Percentiles rank a stretch among this genome's conserved stretches.
Conservation (phyloP, 2,329 filamentous ascomycete species). For the Nemania sp. region DNA sequence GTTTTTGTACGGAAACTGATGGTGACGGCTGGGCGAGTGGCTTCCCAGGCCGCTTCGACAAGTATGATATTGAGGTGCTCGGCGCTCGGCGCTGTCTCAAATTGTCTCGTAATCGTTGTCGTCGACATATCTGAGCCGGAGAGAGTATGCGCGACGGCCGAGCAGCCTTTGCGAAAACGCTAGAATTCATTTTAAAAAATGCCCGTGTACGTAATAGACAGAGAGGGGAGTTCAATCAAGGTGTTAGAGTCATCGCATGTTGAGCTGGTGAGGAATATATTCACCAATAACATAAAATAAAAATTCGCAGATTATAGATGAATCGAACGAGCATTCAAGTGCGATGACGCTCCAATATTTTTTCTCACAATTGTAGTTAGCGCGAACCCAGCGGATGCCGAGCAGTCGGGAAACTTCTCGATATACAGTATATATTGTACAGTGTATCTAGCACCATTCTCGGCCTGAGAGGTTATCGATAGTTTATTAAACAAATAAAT, state of each 20-base stretch:
- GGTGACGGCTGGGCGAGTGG: conserved; percentile 28
- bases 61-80: conserved; percentile 42
- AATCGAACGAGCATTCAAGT: conserved; percentile 16
- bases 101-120: conserved; percentile 56
- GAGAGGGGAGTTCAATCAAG: background rate
- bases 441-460: background rate
- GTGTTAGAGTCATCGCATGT: conserved; percentile 14
- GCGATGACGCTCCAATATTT: conserved; percentile 51
- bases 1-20: conserved; percentile 35
- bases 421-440: background rate
- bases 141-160: conserved; percentile 61
- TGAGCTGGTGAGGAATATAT: background rate
- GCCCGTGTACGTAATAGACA: conserved; percentile 15
- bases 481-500: background rate
- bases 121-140: conserved; percentile 56
- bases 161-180: conserved; percentile 60
- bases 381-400: conserved; percentile 34
- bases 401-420: conserved; percentile 48
- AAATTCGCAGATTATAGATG: background rate
- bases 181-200: conserved; percentile 60
- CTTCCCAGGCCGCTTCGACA: conserved; percentile 41
- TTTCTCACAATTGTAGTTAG: conserved; percentile 41
- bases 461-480: background rate
- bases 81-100: conserved; percentile 53
- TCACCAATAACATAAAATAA: conserved; percentile 1